Conservation (phyloP, 208 protist species). For the Entamoeba histolytica region DNA sequence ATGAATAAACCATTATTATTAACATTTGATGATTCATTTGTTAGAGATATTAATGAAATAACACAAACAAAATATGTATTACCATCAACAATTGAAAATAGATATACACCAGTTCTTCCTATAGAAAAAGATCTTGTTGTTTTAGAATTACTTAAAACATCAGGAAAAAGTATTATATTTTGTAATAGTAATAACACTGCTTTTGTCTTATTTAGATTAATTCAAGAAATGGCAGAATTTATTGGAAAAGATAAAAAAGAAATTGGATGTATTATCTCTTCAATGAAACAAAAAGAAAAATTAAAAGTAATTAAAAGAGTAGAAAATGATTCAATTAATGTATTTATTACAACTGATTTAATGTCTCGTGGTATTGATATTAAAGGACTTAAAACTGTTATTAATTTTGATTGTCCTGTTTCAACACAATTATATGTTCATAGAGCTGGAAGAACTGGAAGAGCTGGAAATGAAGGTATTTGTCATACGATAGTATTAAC, state of each 20-base stretch:
- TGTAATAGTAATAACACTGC: background rate
- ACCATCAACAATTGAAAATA: background rate
- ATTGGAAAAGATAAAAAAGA: background rate
- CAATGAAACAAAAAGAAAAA: background rate
- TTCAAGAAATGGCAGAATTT: background rate
- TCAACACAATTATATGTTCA: conserved; percentile 74
- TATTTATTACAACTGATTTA: conserved; percentile 51
- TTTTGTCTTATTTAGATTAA: background rate
- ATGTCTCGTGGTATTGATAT: conserved; percentile 56
- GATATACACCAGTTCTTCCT: background rate
- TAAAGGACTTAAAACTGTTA: conserved; percentile 62
- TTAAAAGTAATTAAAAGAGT: background rate
- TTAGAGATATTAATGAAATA: background rate
- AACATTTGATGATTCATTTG: background rate
- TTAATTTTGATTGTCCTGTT: conserved; percentile 68
- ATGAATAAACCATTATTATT: background rate
- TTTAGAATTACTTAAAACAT: background rate
- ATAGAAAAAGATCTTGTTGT: background rate
- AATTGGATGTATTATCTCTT: background rate
- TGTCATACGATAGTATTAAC: background rate
- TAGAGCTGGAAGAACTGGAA: conserved; percentile 66
- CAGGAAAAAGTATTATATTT: background rate
- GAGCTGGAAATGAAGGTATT: conserved; percentile 40
- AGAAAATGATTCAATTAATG: background rate
- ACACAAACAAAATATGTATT: background rate